Base-by-base conservation (phyloP, 805 yeast genomes). In the Yamadazyma scolyti region DNA sequence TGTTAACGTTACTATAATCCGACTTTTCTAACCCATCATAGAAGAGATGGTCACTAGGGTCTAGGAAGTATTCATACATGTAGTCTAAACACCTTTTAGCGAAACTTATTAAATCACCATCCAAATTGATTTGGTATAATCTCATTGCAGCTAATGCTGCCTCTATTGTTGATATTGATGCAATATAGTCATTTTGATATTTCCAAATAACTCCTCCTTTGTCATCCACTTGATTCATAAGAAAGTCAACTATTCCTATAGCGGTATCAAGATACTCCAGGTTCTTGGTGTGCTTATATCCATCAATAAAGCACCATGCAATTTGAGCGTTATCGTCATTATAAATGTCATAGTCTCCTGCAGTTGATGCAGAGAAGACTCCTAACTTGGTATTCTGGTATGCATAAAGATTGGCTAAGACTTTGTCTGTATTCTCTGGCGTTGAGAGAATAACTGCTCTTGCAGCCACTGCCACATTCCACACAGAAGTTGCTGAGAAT, bases 261-360 rank as follows among this genome's bases (percentile, higher is more conserved):
- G 57, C 58, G 5, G 36, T 35, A 3, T 40, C 35, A 22, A 53
- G 43, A 37, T 53, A 46, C 5, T 37, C 34, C 4, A 20, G 13
- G 20, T 43, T 42, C 8, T 40, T 26, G 2, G 56, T 48, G 5
- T 39, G 11, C 23, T 35, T 34, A 29, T 45, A 52, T 1, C 51
- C 55, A n/a, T 54, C 58, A 6, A 47, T 23, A 23, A 48, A 45
- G 3, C 46, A 50, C 56, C 58, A 56, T 4, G 45, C 46, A 3
- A 50, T 36, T 31, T 56, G 61, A 1, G 52, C 44, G 33, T 54
- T 52, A 34, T 56, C 61, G 33, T 56, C 61, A 15, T 40, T 48
- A 32, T 56, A 56, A 14, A 54, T 42, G 25, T 54, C 58, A 12
- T 34, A 28, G 27, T 48, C 48, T 11, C 41, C 40, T 6, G 43